Evolutionary conservation across 345 rosid genomes (phyloP), one percentile per base, ranked within the genome.

Genomic region (Aurinia saxatilis): DNA sequence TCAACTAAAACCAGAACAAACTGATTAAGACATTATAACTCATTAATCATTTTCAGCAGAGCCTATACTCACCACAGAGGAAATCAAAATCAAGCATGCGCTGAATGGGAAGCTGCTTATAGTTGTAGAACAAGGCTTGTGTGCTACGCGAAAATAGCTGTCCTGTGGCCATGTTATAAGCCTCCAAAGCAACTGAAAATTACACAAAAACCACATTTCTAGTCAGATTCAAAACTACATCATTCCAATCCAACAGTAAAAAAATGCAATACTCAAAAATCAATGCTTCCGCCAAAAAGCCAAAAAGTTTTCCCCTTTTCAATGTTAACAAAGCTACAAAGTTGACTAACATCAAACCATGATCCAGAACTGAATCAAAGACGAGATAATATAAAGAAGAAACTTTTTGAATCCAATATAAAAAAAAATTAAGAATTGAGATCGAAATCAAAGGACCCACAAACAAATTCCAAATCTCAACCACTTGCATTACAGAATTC

Each of bases 51-150:
- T n/a, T 21, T 23, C 9, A n/a, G 19, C 15, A 19, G 18, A 49
- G 68, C n/a, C 1, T 29, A 54, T 1, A 62, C 80, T 25, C 29
- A 89, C 98, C 98, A 36, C 98, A 92, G 34, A 92, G 95, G 79
- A 92, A 92, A 78, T 92, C 98, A 61, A 92, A 92, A 81, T 92
- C 97, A 73, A 92, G 98, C 98, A 89, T 92, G 66, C 98, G 95
- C 67, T 92, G 98, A 55, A 92, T 80, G 1, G 98, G 98, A 57
- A 87, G 97, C 74, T 82, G 95, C 86, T 92, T 92, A 70, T 87
- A 92, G 60, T 92, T 92, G 73, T 92, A 92, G 80, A 92, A 89
- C 67, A 87, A 66, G 5, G 98, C 93, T 63, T 92, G 97, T 7
- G 97, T 89, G 35, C 84, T 81, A 31, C 80, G 78, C 11, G 98